Evolutionary conservation across 129 eudicot species (phyloP), one percentile per base, ranked within the genome.

Genomic region (Rutidosis leptorrhynchoides): DNA sequence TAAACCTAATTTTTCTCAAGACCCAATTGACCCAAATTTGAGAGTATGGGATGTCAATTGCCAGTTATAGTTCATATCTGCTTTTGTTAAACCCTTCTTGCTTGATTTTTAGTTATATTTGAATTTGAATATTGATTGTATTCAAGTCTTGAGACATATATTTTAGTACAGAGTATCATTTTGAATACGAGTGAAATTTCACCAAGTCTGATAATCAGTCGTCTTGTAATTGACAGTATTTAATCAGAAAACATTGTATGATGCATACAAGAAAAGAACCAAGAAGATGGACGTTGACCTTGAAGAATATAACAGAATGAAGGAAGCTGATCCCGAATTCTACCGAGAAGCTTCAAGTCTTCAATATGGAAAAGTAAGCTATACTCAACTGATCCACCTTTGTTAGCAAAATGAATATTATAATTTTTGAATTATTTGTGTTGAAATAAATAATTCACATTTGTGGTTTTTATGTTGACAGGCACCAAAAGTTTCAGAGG

Each of bases 301-400:
- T 24, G 95, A 84, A 42, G 97, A 84, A 54, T 94, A 94, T 78
- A 89, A 81, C 69, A 82, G 71, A 74, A 72, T 89, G 97, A 94
- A 94, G 75, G 99, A 84, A 76, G 86, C 89, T 5, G 99, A 94
- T 79, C 99, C 99, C 33, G 97, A 94, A 70, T 94, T 94, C 56
- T 89, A 94, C 68, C 73, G 99, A 70, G 90, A 84, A 65, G 97
- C 99, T 68, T 94, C 97, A 37, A 94, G 99, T 75, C 94, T 94
- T 60, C 99, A 94, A 71, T 94, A 94, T 59, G 99, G 99, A 71
- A 89, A 94, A 65, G 99, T 86, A 78, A 80, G 80, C 64, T 35
- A 57, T 14, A 15, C 33, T 14, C 5, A 15, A 27, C 24, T 15
- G 19, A 58, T 7, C 43, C n/a, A n/a, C n/a, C n/a, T n/a, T n/a